Base-by-base conservation (phyloP, 129 eudicot species). In the Lactuca sativa region DNA sequence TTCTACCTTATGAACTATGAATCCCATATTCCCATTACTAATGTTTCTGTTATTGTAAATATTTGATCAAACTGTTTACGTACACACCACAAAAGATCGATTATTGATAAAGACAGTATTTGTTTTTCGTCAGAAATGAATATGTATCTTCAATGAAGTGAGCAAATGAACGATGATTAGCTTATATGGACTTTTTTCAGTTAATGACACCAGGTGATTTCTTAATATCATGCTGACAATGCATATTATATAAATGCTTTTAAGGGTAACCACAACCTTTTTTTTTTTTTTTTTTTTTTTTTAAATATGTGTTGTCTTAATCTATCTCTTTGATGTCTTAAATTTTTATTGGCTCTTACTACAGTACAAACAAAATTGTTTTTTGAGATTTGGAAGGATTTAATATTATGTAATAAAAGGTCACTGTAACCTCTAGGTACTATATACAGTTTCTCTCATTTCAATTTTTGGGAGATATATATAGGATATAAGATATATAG, bases 211-310 rank as follows among this genome's bases (percentile, higher is more conserved):
- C 65, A 32, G 6, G 21, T 54, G 49, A 55, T 68, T 53, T 34
- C 62, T 36, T 52, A 70, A 43, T 70, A 17, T 56, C 74, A 69
- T 69, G 55, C 25, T 40, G 31, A 69, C 65, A 69, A 40, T 40
- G 31, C 40, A 31, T 56, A 37, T 69, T 25, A 25, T 25, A 25
- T 25, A 25, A 25, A 0, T 69, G 53, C 52, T 38, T 66, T 70
- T 70, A 38, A 70, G 66, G 56, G 66, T 63, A 4, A 68, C 21
- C 30, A n/a, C n/a, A n/a, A n/a, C n/a, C n/a, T n/a, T n/a, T n/a
- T 54, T 53, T 53, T 60, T 66, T 67, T 62, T 51, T 21, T 0
- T 54, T 53, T 53, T 60, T 66, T 53, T 62, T 51, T 55, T 16
- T 55, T 16, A 54, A 51, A 37, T 37, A 64, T 21, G 69, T 44